Evolutionary conservation across 129 eudicot genomes (phyloP), one percentile per base, ranked within the genome.

Genomic region (Pittosporum tobira): DNA sequence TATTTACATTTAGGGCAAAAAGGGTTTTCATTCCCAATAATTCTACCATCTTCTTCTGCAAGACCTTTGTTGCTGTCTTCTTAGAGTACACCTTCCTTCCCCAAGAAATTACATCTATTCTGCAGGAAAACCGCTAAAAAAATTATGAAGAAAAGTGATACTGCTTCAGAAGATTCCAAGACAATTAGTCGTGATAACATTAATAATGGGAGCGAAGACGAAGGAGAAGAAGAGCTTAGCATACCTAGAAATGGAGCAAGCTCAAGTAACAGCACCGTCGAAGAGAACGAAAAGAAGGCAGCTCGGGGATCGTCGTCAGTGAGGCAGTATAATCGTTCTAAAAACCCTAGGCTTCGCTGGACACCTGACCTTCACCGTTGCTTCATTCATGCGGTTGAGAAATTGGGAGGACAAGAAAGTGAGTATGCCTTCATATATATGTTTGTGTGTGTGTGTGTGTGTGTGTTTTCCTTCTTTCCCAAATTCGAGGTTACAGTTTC

Each of bases 231-330:
- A 40, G 82, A 68, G 24, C 42, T 47, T 21, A 54, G 65, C 45
- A 53, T 12, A 27, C 64, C 37, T 14, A 81, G 47, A 62, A 77
- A 72, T 37, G 80, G 82, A 70, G 72, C 65, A 62, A 72, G 78
- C 71, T 78, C 87, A 27, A 86, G 91, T 73, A 82, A 62, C 70
- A 85, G 87, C 70, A 79, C 91, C 9, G 78, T 79, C 37, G 91
- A 86, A 59, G 91, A 86, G 84, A 86, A 46, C 40, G 65, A 62
- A 23, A 84, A 81, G 74, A 75, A 75, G 68, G 70, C 66, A 0
- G 63, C 74, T 24, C 44, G 64, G 27, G 64, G 57, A 28, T 57
- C 73, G 1, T 79, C 80, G 62, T 75, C 80, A 2, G 87, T 81
- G 48, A 64, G 87, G 52, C 87, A 76, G 9, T 81, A 81, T 26